Evolutionary conservation across 169 alveolate species (phyloP).

Genomic region (Neospora caninum): DNA sequence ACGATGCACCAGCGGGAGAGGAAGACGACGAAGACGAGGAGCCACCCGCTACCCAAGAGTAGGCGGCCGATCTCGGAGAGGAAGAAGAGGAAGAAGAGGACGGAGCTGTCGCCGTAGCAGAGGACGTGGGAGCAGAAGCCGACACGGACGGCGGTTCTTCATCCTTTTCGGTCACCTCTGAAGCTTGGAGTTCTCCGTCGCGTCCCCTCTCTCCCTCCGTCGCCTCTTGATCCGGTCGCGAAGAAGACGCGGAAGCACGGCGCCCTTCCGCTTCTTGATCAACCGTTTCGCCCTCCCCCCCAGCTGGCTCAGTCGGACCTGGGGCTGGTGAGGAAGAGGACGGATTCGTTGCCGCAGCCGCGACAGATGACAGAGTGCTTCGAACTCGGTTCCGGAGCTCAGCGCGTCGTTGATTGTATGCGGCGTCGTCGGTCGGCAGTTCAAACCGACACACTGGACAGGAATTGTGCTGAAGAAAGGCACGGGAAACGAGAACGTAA

Average conservation of each 20-base stretch:
- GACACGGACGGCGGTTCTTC: neutral
- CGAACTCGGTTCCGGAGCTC: neutral
- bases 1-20: neutral
- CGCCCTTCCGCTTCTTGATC: neutral
- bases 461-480: conserved; percentile 81
- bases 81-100: neutral
- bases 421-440: conserved; percentile 93
- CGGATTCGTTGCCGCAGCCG: neutral
- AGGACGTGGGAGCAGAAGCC: neutral
- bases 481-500: neutral
- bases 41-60: neutral
- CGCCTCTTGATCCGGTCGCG: neutral
- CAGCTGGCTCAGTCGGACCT: neutral
- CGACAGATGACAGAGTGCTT: neutral
- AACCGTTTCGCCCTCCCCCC: neutral
- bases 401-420: conserved; percentile 76
- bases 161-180: no score
- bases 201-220: no score
- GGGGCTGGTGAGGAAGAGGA: neutral
- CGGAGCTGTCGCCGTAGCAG: neutral
- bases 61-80: no score
- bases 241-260: neutral
- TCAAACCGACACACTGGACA: conserved; percentile 97
- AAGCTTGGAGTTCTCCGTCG: no score
- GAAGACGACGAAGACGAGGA: neutral